Evolutionary conservation across 208 protist genomes (phyloP).

Genomic region (Porcisia hertigi): DNA sequence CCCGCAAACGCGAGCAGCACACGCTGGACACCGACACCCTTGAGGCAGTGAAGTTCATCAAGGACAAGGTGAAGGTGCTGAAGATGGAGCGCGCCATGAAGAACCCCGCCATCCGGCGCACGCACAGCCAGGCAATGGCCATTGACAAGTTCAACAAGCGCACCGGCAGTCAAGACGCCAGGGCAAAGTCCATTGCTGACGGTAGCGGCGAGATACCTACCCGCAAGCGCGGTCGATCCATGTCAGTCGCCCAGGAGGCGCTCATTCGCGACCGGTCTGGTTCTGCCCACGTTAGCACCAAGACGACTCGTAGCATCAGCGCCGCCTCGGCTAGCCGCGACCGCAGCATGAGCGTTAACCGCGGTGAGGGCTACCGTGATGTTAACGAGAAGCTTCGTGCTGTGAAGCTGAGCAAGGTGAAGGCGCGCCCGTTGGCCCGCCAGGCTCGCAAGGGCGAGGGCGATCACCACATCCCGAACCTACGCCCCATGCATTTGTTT

Average conservation of each 20-base stretch:
- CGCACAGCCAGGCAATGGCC: slow-evolving; percentile 66
- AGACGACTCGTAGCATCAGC: slow-evolving; percentile 81
- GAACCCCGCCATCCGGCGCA: slow-evolving; percentile 88
- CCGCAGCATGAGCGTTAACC: slow-evolving; percentile 76
- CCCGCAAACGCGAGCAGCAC: slow-evolving; percentile 61
- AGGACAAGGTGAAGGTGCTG: slow-evolving; percentile 87
- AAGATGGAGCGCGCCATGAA: slow-evolving; percentile 92
- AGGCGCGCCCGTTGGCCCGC: slow-evolving; percentile 61
- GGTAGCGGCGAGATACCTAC: slow-evolving; percentile 28
- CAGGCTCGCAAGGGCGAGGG: slow-evolving; percentile 93
- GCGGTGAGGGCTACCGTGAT: slow-evolving; percentile 86
- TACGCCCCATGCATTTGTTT: slow-evolving; percentile 98
- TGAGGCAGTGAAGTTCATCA: slow-evolving; percentile 87
- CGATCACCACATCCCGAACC: slow-evolving; percentile 93
- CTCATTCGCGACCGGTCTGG: slow-evolving; percentile 76
- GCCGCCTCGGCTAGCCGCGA: slow-evolving; percentile 66
- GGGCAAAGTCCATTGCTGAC: slow-evolving; percentile 42
- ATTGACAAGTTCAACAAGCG: slow-evolving; percentile 90
- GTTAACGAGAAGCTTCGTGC: slow-evolving; percentile 90
- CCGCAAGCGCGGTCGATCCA: slow-evolving; percentile 74
- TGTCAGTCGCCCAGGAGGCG: slow-evolving; percentile 84
- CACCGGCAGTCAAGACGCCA: slow-evolving; percentile 75
- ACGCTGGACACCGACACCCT: slow-evolving; percentile 72
- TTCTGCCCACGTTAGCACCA: slow-evolving; percentile 80
- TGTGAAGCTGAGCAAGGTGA: slow-evolving; percentile 89